phyloP scores from a whole-genome alignment of 257 asterid species.

The Solanum chmielewskii region DNA sequence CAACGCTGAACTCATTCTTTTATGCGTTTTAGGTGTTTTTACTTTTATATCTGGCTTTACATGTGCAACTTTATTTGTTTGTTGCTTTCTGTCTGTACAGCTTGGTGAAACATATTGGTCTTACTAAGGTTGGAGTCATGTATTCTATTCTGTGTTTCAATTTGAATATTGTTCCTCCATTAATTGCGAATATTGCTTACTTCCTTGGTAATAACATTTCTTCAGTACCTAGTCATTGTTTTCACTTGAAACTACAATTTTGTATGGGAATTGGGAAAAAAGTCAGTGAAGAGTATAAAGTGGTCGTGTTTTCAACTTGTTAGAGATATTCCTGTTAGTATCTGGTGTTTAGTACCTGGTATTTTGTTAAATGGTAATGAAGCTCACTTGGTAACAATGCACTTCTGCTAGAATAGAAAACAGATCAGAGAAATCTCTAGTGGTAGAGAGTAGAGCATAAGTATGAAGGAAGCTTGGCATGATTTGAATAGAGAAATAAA shows the following conservation, averaged over 20 bases:
- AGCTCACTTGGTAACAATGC: not conserved
- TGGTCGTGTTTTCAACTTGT: not conserved
- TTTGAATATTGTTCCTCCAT: not conserved
- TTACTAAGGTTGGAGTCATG: not conserved
- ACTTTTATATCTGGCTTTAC: not conserved
- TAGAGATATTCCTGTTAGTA: not conserved
- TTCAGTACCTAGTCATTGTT: not conserved
- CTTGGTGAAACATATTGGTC: not conserved
- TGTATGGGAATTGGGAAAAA: not conserved
- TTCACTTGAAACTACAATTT: not conserved
- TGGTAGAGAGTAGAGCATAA: not conserved
- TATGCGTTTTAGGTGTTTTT: not conserved
- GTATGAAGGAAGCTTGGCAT: not conserved
- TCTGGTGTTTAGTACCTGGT: not conserved
- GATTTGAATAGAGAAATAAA: not conserved
- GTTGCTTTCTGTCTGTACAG: not conserved
- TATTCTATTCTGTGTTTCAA: not conserved
- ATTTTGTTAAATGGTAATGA: not conserved
- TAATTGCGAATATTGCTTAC: not conserved
- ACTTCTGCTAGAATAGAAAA: not conserved
- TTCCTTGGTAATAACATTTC: not conserved
- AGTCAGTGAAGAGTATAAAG: not conserved
- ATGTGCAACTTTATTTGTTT: not conserved
- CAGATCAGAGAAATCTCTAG: not conserved
- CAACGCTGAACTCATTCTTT: not conserved